Evolutionary conservation across 192 early-diverging fungal genomes (phyloP).

Genomic region (Umbelopsis ramanniana): DNA sequence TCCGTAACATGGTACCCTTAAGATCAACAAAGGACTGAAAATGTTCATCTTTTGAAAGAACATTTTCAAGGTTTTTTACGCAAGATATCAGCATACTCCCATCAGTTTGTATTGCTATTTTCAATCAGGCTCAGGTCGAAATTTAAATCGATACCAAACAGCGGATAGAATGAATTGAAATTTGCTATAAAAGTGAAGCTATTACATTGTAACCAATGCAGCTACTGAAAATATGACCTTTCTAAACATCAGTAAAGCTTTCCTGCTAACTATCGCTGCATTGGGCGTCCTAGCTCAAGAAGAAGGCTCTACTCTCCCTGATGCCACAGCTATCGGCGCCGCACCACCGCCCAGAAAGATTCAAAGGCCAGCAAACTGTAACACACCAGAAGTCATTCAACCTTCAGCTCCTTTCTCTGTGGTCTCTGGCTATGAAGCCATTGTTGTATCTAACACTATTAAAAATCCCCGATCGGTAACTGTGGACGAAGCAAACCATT

Average conservation of each 20-base stretch:
- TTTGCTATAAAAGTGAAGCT: conserved; percentile 10
- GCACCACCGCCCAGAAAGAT: conserved; percentile 1
- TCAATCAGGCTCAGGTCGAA: background rate
- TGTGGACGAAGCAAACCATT: conserved; percentile 33
- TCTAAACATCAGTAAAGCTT: conserved; percentile 10
- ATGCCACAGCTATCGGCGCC: conserved; percentile 14
- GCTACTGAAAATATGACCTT: background rate
- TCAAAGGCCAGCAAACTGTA: conserved; percentile 15
- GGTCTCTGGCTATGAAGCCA: conserved; percentile 31
- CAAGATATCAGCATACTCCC: background rate
- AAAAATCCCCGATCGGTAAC: conserved; percentile 27
- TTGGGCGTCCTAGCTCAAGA: conserved; percentile 1
- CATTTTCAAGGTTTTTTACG: no score
- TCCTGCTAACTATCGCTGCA: background rate
- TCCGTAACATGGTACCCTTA: no score
- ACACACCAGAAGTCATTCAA: conserved; percentile 10
- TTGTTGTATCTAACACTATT: conserved; percentile 30
- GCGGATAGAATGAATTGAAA: conserved; percentile 1
- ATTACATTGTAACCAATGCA: background rate
- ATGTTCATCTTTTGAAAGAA: no score
- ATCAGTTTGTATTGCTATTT: conserved; percentile 15
- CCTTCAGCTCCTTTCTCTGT: conserved; percentile 20
- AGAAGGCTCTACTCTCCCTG: conserved; percentile 3
- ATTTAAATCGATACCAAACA: conserved; percentile 9
- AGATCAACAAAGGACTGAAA: no score